Conservation (phyloP, 2,329 filamentous ascomycete species). For the Chalara sp. region DNA sequence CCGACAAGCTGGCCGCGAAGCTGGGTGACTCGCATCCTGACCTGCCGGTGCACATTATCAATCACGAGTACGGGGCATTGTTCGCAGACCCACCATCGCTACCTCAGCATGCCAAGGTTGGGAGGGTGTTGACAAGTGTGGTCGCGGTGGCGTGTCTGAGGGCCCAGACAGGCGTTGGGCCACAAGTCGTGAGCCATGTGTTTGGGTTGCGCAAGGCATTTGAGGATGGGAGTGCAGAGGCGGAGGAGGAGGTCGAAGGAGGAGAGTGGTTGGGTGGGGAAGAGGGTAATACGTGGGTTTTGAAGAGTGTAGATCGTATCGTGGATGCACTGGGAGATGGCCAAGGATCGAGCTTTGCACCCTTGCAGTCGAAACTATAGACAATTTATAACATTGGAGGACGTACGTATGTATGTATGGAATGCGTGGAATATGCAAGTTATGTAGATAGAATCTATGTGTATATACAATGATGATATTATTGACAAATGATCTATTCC, state of each 20-base stretch:
- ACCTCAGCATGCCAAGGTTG: slow-evolving; percentile 44
- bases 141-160: slow-evolving; percentile 69
- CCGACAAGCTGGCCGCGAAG: slow-evolving; percentile 62
- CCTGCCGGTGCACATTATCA: slow-evolving; percentile 72
- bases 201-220: slow-evolving; percentile 74
- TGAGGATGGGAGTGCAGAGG: slow-evolving; percentile 54
- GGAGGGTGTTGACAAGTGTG: slow-evolving; percentile 64
- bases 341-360: slow-evolving; percentile 49
- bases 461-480: background rate
- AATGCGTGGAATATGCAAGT: background rate
- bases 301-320: slow-evolving; percentile 54
- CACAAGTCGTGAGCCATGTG: slow-evolving; percentile 74
- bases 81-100: slow-evolving; percentile 58
- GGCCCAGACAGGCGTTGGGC: slow-evolving; percentile 74
- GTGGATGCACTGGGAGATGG: slow-evolving; percentile 43
- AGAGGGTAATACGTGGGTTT: slow-evolving; percentile 57
- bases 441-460: background rate
- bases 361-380: slow-evolving; percentile 39
- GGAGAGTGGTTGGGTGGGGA: slow-evolving; percentile 57
- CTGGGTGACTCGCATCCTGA: slow-evolving; percentile 74
- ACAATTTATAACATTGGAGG: background rate
- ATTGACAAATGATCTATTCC: slow-evolving; percentile 14
- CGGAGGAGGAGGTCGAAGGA: slow-evolving; percentile 40
- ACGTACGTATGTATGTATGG: background rate
- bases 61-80: slow-evolving; percentile 66